Base-by-base conservation (phyloP, 306 rosid genomes). In the Rubus parviflorus region DNA sequence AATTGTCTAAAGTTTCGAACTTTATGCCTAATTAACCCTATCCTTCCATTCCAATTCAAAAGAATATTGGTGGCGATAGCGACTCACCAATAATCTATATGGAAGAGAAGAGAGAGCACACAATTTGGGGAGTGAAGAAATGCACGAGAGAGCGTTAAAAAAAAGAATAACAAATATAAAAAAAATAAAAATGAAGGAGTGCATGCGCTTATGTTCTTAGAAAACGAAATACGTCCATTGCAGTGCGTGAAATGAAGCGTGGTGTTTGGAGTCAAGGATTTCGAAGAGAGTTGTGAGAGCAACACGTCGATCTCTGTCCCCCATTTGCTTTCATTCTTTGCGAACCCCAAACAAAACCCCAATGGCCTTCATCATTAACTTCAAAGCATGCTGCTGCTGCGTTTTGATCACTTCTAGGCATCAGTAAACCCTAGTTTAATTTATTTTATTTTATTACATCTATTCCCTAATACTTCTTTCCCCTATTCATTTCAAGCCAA, bases 201-300 rank as follows among this genome's bases (percentile, higher is more conserved):
- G 83, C 81, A 78, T 83, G 83, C 82, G 48, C 71, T 70, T 78
- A 82, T 62, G 71, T 68, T 81, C 83, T 63, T 73, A 74, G 87
- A 85, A 80, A 88, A 81, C 88, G 79, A 53, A 81, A 81, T 80
- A 70, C 47, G 53, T 51, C 22, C 79, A 68, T 89, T 67, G 87
- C 83, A 70, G 77, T 80, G 92, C 81, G 90, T 89, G 93, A 85
- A 85, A 42, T n/a, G 58, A 75, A 84, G 86, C 90, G 64, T 89
- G 87, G 93, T 79, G 91, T 87, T 83, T 86, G 89, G 83, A 49
- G 72, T 78, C 82, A 73, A 73, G 79, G 81, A 80, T 68, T 53
- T 77, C 75, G 43, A 82, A 65, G 60, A 61, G 67, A 79, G 68
- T 67, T 77, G 79, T 75, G 75, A 70, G 77, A 75, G 78, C 79